Percentiles rank a stretch among this genome's conserved stretches.
Evolutionary conservation across 306 rosid genomes (phyloP).

Genomic region (Alnus glutinosa): DNA sequence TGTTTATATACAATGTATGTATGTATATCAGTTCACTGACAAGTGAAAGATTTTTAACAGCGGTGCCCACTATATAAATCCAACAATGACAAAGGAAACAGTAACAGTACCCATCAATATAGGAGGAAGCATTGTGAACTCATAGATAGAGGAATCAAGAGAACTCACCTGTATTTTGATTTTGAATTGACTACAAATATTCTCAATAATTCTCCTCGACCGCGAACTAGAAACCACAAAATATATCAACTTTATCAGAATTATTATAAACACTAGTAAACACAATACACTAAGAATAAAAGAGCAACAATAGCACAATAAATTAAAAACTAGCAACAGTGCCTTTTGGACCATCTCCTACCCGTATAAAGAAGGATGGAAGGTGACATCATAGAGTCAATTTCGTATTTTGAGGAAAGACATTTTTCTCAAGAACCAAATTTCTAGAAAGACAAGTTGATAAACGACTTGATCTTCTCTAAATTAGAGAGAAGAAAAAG

Average conservation of each 20-base stretch:
- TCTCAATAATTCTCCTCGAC: conserved; percentile 74
- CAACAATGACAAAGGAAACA: conserved; percentile 6
- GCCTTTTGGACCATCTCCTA: too few species aligned
- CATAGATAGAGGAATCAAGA: conserved; percentile 12
- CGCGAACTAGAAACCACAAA: conserved; percentile 58
- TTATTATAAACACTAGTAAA: neutral
- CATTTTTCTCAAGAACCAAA: too few species aligned
- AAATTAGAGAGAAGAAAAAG: too few species aligned
- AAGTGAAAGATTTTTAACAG: neutral
- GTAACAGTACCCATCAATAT: conserved; percentile 1
- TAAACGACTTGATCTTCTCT: too few species aligned
- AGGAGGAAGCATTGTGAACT: conserved; percentile 12
- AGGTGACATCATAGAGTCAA: too few species aligned
- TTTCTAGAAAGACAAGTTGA: too few species aligned
- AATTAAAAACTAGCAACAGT: neutral
- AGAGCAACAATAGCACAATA: conserved; percentile 9
- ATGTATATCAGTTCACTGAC: neutral
- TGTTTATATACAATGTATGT: neutral
- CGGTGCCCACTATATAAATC: neutral
- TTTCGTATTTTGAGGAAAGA: too few species aligned
- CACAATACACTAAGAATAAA: conserved; percentile 13
- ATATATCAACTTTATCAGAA: conserved; percentile 14
- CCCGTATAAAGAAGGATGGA: too few species aligned
- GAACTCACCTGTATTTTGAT: conserved; percentile 67
- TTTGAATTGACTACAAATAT: conserved; percentile 61